Conservation (phyloP, 2,329 filamentous ascomycete species). For the Annulohypoxylon truncatum region DNA sequence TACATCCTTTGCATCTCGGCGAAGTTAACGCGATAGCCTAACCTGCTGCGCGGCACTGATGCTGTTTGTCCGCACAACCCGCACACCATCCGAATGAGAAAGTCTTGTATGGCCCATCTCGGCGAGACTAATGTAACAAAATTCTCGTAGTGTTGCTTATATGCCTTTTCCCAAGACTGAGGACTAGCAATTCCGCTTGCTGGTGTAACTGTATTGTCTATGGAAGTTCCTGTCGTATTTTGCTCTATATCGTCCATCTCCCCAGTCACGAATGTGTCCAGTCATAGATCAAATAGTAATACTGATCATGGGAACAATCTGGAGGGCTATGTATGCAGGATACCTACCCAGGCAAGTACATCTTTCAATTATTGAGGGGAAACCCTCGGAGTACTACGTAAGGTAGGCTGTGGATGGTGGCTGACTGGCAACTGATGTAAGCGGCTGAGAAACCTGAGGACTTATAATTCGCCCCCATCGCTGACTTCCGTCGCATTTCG, state of each 20-base stretch:
- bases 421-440: too few species aligned
- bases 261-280: neutral
- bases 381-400: too few species aligned
- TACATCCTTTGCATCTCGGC: neutral
- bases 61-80: neutral
- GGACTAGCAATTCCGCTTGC: neutral
- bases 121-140: neutral
- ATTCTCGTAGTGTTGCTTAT: neutral
- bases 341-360: too few species aligned
- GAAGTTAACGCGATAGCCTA: neutral
- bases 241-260: neutral
- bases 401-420: too few species aligned
- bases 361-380: too few species aligned
- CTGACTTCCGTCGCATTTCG: too few species aligned
- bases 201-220: neutral
- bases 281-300: neutral
- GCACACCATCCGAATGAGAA: neutral
- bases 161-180: neutral
- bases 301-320: neutral
- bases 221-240: neutral
- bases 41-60: neutral
- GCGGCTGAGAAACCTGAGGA: too few species aligned
- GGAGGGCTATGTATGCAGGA: too few species aligned
- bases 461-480: too few species aligned
- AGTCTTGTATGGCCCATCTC: neutral